A percentile compares a stretch with the other conserved stretches of the same genome.
These are phyloP conservation scores for Tetrastigma voinierianum DNA, from an alignment of 164 flowering plant genomes.

Conservation along the genomic window DNA sequence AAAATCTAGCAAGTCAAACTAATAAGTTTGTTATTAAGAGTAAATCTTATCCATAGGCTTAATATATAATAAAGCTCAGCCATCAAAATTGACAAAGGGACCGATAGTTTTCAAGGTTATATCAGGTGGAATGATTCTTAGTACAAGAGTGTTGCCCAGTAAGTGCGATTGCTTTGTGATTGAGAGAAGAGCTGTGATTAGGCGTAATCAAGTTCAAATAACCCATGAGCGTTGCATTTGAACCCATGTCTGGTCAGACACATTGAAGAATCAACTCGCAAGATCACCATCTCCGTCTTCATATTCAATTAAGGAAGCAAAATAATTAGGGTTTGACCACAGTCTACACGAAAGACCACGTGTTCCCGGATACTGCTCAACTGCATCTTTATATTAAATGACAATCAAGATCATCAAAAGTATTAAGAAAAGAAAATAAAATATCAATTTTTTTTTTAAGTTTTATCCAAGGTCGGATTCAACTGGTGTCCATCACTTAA, in stretches of 20 bases:
- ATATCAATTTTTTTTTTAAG: too few species aligned
- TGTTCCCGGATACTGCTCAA: conserved; percentile 29
- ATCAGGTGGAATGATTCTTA: conserved; percentile 34
- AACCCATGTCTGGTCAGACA: conserved; percentile 13
- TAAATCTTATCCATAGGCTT: background rate
- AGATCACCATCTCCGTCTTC: conserved; percentile 49
- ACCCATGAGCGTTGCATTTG: too few species aligned
- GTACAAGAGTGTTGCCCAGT: conserved; percentile 26
- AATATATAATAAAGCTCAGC: background rate
- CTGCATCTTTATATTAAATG: conserved; percentile 10
- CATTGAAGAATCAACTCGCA: conserved; percentile 23
- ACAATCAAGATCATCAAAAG: too few species aligned
- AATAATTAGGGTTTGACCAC: conserved; percentile 33
- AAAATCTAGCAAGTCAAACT: too few species aligned
- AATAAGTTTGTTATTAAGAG: too few species aligned
- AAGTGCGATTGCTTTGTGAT: conserved; percentile 15
- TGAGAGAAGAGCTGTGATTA: conserved; percentile 35
- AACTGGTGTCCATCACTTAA: too few species aligned
- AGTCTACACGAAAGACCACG: conserved; percentile 30
- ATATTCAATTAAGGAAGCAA: conserved; percentile 32
- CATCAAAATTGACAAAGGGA: conserved; percentile 32
- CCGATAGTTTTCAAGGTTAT: conserved; percentile 36
- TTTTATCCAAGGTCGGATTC: too few species aligned
- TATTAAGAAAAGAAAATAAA: too few species aligned
- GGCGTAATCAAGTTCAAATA: too few species aligned